phyloP scores from a whole-genome alignment of 441 rosid species.

The Pelargonium cotyledonis region DNA sequence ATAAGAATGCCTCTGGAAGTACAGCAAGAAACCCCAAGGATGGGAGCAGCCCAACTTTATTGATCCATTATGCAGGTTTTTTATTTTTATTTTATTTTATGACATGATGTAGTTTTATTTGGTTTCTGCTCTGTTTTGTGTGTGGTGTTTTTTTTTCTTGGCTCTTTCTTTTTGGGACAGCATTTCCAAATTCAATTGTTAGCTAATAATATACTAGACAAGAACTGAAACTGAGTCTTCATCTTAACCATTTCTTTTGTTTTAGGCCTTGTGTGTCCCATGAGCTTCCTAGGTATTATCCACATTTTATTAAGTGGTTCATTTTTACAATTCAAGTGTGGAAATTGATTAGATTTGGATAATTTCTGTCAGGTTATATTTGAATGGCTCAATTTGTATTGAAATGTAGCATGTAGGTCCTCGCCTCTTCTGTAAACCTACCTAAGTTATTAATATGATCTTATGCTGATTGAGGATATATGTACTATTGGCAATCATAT shows the following conservation, averaged over 20 bases:
- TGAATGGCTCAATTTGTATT: not conserved
- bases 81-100: not conserved
- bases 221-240: not conserved
- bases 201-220: not conserved
- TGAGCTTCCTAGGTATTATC: not conserved
- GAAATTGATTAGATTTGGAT: not conserved
- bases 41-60: slow-evolving; percentile 66
- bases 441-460: too few species aligned
- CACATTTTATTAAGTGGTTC: too few species aligned
- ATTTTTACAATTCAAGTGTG: not conserved
- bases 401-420: not conserved
- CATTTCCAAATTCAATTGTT: not conserved
- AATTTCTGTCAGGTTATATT: slow-evolving; percentile 1
- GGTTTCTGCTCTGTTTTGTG: not conserved
- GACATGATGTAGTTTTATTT: not conserved
- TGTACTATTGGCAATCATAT: not conserved
- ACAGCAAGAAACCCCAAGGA: slow-evolving; percentile 63
- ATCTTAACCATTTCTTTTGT: slow-evolving; percentile 1
- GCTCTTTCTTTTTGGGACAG: not conserved
- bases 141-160: not conserved
- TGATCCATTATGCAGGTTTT: slow-evolving; percentile 87
- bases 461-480: not conserved
- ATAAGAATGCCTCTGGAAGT: slow-evolving; percentile 51
- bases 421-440: too few species aligned
- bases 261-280: not conserved